Evolutionary conservation across 495 filamentous ascomycete species (phyloP).

Genomic region (Cetradonia linearis): DNA sequence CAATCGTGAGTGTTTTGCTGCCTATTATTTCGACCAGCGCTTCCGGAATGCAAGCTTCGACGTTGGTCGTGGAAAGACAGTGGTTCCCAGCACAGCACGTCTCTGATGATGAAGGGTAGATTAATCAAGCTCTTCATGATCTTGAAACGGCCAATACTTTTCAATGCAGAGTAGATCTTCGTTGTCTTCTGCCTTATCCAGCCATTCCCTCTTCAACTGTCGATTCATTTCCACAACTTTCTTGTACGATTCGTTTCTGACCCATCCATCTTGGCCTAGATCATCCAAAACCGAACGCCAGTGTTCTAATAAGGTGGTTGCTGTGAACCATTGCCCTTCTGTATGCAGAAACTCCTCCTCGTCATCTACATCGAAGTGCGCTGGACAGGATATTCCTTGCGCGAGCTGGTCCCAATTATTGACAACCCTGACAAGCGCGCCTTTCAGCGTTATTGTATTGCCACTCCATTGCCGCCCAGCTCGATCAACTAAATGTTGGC

Average conservation of each 20-base stretch:
- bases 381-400: not conserved
- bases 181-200: slow-evolving; percentile 13
- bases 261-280: slow-evolving; percentile 18
- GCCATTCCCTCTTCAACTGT: not conserved
- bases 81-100: no score
- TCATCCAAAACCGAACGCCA: slow-evolving; percentile 24
- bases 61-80: no score
- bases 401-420: slow-evolving; percentile 22
- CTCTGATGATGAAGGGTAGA: slow-evolving; percentile 3
- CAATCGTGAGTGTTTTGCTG: no score
- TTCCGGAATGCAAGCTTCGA: no score
- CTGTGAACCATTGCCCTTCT: slow-evolving; percentile 24
- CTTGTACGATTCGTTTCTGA: slow-evolving; percentile 5
- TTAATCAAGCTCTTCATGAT: slow-evolving; percentile 23
- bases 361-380: slow-evolving; percentile 17
- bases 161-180: slow-evolving; percentile 16
- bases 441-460: slow-evolving; percentile 25
- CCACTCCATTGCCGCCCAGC: slow-evolving; percentile 28
- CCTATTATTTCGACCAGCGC: no score
- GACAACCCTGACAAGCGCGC: slow-evolving; percentile 21
- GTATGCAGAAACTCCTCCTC: slow-evolving; percentile 18
- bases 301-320: slow-evolving; percentile 22
- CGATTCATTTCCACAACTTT: slow-evolving; percentile 5
- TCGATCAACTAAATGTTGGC: slow-evolving; percentile 27
- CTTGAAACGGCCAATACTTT: slow-evolving; percentile 25